phyloP scores from a whole-genome alignment of 2,329 filamentous ascomycete species.

The Camillea tinctor region DNA sequence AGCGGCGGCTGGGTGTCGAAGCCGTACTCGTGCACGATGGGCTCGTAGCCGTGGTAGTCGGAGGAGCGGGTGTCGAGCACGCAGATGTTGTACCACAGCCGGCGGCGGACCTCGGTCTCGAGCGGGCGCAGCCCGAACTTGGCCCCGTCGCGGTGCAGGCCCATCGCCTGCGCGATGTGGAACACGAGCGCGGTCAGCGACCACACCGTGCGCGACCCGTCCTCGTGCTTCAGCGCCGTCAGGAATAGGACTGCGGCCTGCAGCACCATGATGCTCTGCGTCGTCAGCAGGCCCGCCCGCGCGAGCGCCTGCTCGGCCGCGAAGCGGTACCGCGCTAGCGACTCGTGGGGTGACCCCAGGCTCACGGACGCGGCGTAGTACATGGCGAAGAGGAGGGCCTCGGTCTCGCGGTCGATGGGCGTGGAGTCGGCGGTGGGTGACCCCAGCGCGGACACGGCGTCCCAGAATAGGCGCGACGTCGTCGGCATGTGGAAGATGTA shows the following conservation, averaged over 20 bases:
- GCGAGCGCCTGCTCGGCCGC: constrained; percentile 63
- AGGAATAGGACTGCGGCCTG: constrained; percentile 64
- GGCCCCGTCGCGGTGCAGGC: constrained; percentile 50
- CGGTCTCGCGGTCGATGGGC: constrained; percentile 44
- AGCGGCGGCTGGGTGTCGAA: constrained; percentile 48
- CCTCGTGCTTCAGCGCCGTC: constrained; percentile 47
- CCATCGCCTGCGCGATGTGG: constrained; percentile 39
- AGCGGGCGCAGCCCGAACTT: constrained; percentile 45
- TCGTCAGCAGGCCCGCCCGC: constrained; percentile 60
- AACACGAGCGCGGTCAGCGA: constrained; percentile 33
- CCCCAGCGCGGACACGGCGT: constrained; percentile 18
- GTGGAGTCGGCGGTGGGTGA: neutral
- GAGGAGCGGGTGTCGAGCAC: constrained; percentile 47
- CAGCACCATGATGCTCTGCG: constrained; percentile 59
- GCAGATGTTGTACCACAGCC: constrained; percentile 50
- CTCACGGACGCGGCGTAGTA: constrained; percentile 60
- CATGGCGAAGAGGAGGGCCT: constrained; percentile 60
- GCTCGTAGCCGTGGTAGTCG: constrained; percentile 49
- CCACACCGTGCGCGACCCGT: constrained; percentile 39
- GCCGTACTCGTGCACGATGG: constrained; percentile 39
- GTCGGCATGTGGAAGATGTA: constrained; percentile 33
- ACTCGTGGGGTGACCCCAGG: constrained; percentile 33
- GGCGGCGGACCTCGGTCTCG: constrained; percentile 51
- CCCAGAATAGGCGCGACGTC: constrained; percentile 24
- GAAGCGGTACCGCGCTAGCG: constrained; percentile 58